Conservation (phyloP, 208 protist genomes). For the Blechomonas ayalai region DNA sequence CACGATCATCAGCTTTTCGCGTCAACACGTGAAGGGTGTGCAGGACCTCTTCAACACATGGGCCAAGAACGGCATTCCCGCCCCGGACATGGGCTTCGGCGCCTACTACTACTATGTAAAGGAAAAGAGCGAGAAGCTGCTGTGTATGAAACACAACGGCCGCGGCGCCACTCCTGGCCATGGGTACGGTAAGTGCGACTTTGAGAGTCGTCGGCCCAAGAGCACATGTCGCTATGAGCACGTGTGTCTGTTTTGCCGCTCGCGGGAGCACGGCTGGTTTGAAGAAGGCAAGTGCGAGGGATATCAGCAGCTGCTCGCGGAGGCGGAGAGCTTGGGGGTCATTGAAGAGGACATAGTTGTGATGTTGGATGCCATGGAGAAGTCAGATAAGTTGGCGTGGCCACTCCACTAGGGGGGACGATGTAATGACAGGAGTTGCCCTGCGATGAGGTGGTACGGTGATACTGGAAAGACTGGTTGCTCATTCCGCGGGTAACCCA, state of each 20-base stretch:
- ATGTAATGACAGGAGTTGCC: too few relatives aligned
- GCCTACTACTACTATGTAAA: slow-evolving; percentile 76
- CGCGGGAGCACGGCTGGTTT: slow-evolving; percentile 68
- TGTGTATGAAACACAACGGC: slow-evolving; percentile 79
- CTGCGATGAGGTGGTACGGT: too few relatives aligned
- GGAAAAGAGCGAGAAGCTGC: slow-evolving; percentile 40
- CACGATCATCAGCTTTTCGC: slow-evolving; percentile 45
- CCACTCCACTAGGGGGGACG: too few relatives aligned
- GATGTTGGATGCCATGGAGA: slow-evolving; percentile 63
- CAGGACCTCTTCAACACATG: slow-evolving; percentile 54
- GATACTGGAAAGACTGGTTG: too few relatives aligned
- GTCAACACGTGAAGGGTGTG: slow-evolving; percentile 35
- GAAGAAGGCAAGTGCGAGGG: slow-evolving; percentile 58
- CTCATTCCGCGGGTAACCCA: too few relatives aligned
- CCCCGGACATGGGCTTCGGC: slow-evolving; percentile 58
- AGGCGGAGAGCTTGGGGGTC: slow-evolving; percentile 49
- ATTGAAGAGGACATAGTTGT: slow-evolving; percentile 33
- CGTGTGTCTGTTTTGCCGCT: slow-evolving; percentile 65
- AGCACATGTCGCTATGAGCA: slow-evolving; percentile 72
- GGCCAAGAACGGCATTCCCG: slow-evolving; percentile 47
- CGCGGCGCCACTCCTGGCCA: slow-evolving; percentile 37
- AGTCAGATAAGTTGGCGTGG: too few relatives aligned
- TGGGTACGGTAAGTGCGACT: slow-evolving; percentile 60
- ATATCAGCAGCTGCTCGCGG: slow-evolving; percentile 44
- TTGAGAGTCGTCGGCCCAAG: slow-evolving; percentile 45